Conservation (phyloP, 1,139 yeast species). For the Nakaseomyces kungkrabaensis region DNA sequence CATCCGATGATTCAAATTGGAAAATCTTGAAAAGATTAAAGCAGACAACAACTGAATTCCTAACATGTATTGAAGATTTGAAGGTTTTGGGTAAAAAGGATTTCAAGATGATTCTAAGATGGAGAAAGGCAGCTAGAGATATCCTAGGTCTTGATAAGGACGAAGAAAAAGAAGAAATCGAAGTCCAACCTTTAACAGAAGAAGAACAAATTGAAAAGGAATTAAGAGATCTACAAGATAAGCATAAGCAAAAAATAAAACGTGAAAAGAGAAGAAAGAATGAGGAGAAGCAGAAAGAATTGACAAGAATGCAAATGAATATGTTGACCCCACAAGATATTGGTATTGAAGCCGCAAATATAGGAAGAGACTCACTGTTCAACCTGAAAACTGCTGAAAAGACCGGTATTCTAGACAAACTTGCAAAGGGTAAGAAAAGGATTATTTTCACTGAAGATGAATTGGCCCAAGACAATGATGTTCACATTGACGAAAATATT, state of each 20-base stretch:
- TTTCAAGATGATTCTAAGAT: conserved; percentile 70
- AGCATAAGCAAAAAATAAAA: conserved; percentile 56
- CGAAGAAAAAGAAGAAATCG: conserved; percentile 36
- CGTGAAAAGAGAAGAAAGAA: conserved; percentile 76
- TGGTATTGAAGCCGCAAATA: conserved; percentile 85
- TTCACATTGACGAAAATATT: conserved; percentile 36
- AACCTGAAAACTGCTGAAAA: conserved; percentile 75
- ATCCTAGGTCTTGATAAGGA: conserved; percentile 59
- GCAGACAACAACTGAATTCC: conserved; percentile 65
- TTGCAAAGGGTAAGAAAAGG: conserved; percentile 73
- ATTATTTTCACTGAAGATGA: conserved; percentile 59
- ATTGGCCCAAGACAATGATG: conserved; percentile 45
- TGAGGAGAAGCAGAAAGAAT: conserved; percentile 79
- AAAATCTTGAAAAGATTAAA: conserved; percentile 59
- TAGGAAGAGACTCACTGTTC: conserved; percentile 73
- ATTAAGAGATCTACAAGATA: conserved; percentile 60
- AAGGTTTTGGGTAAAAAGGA: conserved; percentile 92
- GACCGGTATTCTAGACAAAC: conserved; percentile 66
- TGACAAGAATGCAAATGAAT: conserved; percentile 88
- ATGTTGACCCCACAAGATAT: conserved; percentile 90
- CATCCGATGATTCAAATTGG: conserved; percentile 62
- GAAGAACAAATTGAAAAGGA: conserved; percentile 88
- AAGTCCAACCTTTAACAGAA: conserved; percentile 67
- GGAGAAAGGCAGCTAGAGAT: conserved; percentile 83
- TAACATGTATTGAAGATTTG: conserved; percentile 80